Evolutionary conservation across 2,329 filamentous ascomycete species (phyloP), one percentile per base, ranked within the genome.

Genomic region (Aureobasidium subglaciale): DNA sequence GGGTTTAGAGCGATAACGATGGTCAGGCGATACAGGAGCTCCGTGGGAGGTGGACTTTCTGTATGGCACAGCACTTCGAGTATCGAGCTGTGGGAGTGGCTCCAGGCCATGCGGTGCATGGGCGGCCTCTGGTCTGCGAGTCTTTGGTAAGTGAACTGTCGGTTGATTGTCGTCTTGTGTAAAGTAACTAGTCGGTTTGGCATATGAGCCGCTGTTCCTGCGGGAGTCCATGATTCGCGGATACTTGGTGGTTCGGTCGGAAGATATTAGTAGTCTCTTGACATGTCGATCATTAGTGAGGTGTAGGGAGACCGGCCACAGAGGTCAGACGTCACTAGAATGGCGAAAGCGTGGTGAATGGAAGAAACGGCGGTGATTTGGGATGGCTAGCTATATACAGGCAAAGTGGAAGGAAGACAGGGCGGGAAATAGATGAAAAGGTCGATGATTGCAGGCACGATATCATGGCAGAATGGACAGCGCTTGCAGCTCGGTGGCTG

Each of bases 1-100:
- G 58, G 69, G 65, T 60, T 70, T 40, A 5, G 46, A 29, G 10
- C 32, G 46, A 18, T 50, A 24, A 11, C 24, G 22, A 5, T 29
- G 1, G 16, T 37, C 24, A 9, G 46, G 32, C 7, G 46, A 50
- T 2, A 50, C 24, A 20, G 32, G 32, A 9, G 46, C 18, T 18
- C 11, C 15, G 16, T 27, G 32, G 18, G 24, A 11, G 2, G 35
- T 27, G 5, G 15, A 2, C 11, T 30, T 16, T 32, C 27, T 37
- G 34, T 48, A 11, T 11, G 43, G n/a, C 2, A n/a, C 10, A 8
- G 18, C 20, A 18, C 24, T 25, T 40, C 27, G 37, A 8, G 35
- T 41, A 5, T 53, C 37, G 10, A 53, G 49, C 8, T 41, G 25
- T 7, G 46, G 46, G n/a, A 50, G 34, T 29, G 34, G 22, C 22